These are phyloP conservation scores for Tephrocybe sp. DNA, from an alignment of 768 basidiomycete species.

Conservation along the genomic window DNA sequence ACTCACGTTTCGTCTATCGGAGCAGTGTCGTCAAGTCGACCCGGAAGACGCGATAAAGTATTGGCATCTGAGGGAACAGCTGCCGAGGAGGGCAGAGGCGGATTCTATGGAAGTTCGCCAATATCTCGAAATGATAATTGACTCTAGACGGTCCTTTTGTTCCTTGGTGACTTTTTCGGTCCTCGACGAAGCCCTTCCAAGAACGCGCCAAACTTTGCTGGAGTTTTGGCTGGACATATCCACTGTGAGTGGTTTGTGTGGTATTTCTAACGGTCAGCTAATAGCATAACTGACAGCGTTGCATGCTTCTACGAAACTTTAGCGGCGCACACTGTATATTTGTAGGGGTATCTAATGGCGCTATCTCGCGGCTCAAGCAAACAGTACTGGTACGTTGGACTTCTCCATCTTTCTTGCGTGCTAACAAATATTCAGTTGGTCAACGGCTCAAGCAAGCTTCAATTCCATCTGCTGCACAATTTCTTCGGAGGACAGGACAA, in stretches of 20 bases:
- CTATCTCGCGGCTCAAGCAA: conserved; percentile 33
- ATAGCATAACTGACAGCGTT: conserved; percentile 29
- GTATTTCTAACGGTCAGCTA: neutral
- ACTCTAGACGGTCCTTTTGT: conserved; percentile 33
- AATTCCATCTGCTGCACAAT: conserved; percentile 25
- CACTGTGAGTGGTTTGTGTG: conserved; percentile 27
- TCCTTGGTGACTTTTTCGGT: conserved; percentile 39
- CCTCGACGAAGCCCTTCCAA: conserved; percentile 15
- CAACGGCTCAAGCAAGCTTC: conserved; percentile 21
- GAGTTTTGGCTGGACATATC: conserved; percentile 47
- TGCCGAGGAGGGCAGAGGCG: neutral
- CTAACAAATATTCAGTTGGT: conserved; percentile 18
- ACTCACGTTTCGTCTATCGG: conserved; percentile 35
- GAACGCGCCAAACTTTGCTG: conserved; percentile 26
- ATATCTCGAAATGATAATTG: conserved; percentile 27
- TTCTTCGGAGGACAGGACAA: conserved; percentile 28
- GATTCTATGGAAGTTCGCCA: conserved; percentile 28
- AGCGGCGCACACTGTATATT: conserved; percentile 39
- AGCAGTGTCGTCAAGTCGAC: conserved; percentile 35
- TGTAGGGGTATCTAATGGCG: conserved; percentile 36
- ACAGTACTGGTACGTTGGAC: conserved; percentile 29
- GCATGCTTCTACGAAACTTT: conserved; percentile 44
- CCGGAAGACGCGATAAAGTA: conserved; percentile 40
- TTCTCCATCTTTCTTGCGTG: neutral
- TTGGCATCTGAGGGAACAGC: conserved; percentile 27